Evolutionary conservation across 768 basidiomycete genomes (phyloP), one percentile per base, ranked within the genome.

Genomic region (Albatrellus ellisii): DNA sequence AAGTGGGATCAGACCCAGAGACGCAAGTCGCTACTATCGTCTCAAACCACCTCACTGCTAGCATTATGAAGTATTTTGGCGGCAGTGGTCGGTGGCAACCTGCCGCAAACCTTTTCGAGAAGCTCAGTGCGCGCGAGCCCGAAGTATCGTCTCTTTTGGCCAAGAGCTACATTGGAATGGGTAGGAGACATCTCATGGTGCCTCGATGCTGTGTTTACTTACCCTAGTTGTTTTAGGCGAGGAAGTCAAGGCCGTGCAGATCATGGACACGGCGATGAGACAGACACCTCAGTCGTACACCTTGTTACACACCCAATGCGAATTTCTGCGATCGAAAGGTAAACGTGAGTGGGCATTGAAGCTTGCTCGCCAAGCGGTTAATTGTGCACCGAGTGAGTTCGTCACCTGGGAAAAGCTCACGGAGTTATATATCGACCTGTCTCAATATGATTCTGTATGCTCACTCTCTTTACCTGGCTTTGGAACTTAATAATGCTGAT

Each of bases 351-450:
- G 89, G 88, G 92, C 92, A 0, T 69, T 92, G 44, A 83, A 88
- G 55, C 65, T 99, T 27, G 94, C 94, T 0, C 75, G 76, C 47
- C 88, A 97, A 55, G 95, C 95, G 0, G 95, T 98, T 56, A 97
- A 97, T 51, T 94, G 91, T 51, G 95, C 95, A 0, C 95, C 95
- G 5, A 91, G 87, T 65, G 95, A 99, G 59, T 98, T 99, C 50
- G 86, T 95, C 15, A 98, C 94, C 0, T 99, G 95, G 92, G 91
- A 97, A 56, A 98, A 95, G 63, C 64, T 98, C 52, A 92, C 94
- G 0, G 88, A 98, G 49, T 64, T 94, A 40, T 95, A 94, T 56
- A 91, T 97, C 36, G 92, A 97, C 46, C 63, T 85, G 34, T 78
- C 79, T 21, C 78, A 89, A 56, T 97, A 72, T 56, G 88, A 95